These are phyloP conservation scores for Colletotrichum gigasporum DNA, from an alignment of 2,329 filamentous ascomycete genomes.

Conservation along the genomic window DNA sequence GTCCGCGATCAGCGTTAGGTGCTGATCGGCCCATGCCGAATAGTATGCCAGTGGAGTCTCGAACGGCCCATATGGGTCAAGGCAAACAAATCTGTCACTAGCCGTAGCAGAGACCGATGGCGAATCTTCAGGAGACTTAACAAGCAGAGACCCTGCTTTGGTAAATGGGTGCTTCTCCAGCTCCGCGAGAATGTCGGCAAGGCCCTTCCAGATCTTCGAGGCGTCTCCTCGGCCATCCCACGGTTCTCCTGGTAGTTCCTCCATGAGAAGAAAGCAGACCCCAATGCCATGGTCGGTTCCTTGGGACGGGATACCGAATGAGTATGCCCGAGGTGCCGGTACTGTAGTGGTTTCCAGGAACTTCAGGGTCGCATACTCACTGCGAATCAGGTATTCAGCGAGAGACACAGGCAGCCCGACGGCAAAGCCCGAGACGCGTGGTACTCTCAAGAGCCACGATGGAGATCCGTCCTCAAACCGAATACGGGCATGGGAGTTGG, in stretches of 20 bases:
- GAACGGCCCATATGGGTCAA: slow-evolving; percentile 33
- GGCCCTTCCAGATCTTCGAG: slow-evolving; percentile 36
- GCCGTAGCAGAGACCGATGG: slow-evolving; percentile 36
- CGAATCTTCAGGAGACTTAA: slow-evolving; percentile 12
- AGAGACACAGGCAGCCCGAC: slow-evolving; percentile 33
- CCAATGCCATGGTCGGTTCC: slow-evolving; percentile 35
- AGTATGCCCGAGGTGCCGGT: slow-evolving; percentile 37
- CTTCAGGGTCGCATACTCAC: slow-evolving; percentile 43
- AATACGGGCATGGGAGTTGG: slow-evolving; percentile 39
- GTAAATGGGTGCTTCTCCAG: slow-evolving; percentile 37
- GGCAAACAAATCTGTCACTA: slow-evolving; percentile 40
- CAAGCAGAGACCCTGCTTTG: slow-evolving; percentile 37
- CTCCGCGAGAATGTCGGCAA: slow-evolving; percentile 40
- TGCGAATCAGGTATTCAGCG: slow-evolving; percentile 38
- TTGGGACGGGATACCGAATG: slow-evolving; percentile 34
- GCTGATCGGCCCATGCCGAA: slow-evolving; percentile 35
- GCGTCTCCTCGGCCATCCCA: slow-evolving; percentile 32
- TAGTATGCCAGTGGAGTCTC: slow-evolving; percentile 33
- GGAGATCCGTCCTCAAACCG: slow-evolving; percentile 35
- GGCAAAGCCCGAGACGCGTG: slow-evolving; percentile 34
- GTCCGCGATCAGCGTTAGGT: slow-evolving; percentile 40
- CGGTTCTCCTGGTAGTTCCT: slow-evolving; percentile 38
- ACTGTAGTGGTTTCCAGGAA: slow-evolving; percentile 39
- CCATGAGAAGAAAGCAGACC: slow-evolving; percentile 38
- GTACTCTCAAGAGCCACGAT: slow-evolving; percentile 38